Evolutionary conservation across 2,329 filamentous ascomycete species (phyloP).

Genomic region (Knufia fluminis): DNA sequence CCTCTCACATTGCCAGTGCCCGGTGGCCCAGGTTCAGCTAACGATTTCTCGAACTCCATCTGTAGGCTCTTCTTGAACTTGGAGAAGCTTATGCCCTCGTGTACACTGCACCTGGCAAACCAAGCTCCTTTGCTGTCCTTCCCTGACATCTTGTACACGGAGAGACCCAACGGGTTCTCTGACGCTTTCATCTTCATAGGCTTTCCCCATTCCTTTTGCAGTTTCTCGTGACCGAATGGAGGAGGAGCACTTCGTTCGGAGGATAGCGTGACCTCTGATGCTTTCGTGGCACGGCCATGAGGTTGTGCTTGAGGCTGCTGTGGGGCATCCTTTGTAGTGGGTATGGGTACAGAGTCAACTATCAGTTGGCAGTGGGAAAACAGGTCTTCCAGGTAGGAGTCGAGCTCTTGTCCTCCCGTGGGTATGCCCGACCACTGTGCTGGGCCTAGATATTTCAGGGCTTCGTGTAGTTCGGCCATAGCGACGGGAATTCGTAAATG

Average conservation of each 20-base stretch:
- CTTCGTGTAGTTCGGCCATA: slow-evolving; percentile 52
- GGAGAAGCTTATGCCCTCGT: slow-evolving; percentile 66
- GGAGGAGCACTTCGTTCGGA: slow-evolving; percentile 41
- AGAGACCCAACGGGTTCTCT: slow-evolving; percentile 67
- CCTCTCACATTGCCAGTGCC: slow-evolving; percentile 71
- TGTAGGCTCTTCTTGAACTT: slow-evolving; percentile 70
- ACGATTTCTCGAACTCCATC: slow-evolving; percentile 68
- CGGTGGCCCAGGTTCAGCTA: slow-evolving; percentile 60
- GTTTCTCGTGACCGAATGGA: slow-evolving; percentile 44
- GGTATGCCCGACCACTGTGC: slow-evolving; percentile 45
- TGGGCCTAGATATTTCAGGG: slow-evolving; percentile 49
- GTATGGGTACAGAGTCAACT: slow-evolving; percentile 63
- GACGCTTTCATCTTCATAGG: slow-evolving; percentile 62
- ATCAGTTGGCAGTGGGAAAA: slow-evolving; percentile 62
- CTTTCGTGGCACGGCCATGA: slow-evolving; percentile 43
- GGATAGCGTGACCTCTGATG: slow-evolving; percentile 46
- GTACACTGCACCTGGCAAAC: slow-evolving; percentile 79
- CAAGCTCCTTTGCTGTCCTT: slow-evolving; percentile 78
- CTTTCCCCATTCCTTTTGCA: slow-evolving; percentile 81
- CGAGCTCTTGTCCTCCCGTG: slow-evolving; percentile 40
- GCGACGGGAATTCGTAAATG: not conserved
- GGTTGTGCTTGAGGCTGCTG: slow-evolving; percentile 44
- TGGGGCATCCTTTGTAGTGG: slow-evolving; percentile 36
- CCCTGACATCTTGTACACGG: slow-evolving; percentile 67
- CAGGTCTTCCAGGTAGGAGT: slow-evolving; percentile 47